phyloP scores from a whole-genome alignment of 257 asterid genomes.

The Penstemon newberryi region DNA sequence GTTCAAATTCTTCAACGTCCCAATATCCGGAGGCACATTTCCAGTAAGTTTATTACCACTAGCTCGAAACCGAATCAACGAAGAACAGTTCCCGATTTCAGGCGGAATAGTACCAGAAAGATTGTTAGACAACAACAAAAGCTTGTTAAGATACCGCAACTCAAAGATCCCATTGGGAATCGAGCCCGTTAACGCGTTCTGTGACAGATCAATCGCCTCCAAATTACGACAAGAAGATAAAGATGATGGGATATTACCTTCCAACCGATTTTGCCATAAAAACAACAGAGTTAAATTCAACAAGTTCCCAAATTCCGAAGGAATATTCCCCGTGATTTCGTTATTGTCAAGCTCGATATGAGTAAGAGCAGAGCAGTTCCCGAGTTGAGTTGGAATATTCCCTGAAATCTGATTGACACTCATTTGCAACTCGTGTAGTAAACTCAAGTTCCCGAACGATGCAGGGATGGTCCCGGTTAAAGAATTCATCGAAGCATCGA shows the following conservation, averaged over 20 bases:
- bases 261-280: conserved; percentile 57
- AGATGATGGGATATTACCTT: conserved; percentile 51
- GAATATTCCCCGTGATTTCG: conserved; percentile 54
- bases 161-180: conserved; percentile 52
- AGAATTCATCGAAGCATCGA: conserved; percentile 52
- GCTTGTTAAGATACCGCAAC: conserved; percentile 46
- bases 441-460: conserved; percentile 42
- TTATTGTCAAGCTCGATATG: conserved; percentile 62
- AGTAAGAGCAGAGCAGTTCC: conserved; percentile 47
- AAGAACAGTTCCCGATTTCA: conserved; percentile 56
- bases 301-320: conserved; percentile 48
- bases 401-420: conserved; percentile 57
- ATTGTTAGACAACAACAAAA: conserved; percentile 49
- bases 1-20: conserved; percentile 49
- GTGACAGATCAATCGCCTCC: conserved; percentile 56
- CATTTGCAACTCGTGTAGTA: conserved; percentile 47
- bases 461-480: conserved; percentile 51
- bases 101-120: conserved; percentile 52
- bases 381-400: conserved; percentile 42
- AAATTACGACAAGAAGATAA: conserved; percentile 44
- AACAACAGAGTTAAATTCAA: conserved; percentile 44
- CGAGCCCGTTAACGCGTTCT: conserved; percentile 49
- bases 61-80: conserved; percentile 50
- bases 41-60: conserved; percentile 46
- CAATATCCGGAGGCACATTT: conserved; percentile 50